Conservation (phyloP, 148 eudicot genomes). For the Limonium bicolor region DNA sequence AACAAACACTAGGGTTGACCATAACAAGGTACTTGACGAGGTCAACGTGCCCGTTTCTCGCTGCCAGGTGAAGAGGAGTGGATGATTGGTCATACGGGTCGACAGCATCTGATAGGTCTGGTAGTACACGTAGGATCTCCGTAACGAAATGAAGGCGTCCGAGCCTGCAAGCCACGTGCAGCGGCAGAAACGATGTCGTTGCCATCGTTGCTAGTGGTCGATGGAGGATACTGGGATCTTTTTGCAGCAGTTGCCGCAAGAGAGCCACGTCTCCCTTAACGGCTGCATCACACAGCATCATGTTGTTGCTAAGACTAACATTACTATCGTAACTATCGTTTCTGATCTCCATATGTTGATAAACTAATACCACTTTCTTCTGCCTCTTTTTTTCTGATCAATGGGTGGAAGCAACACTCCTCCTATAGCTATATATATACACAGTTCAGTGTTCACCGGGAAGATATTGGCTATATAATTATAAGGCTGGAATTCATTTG, state of each 20-base stretch:
- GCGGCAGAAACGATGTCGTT: too few species aligned
- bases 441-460: too few species aligned
- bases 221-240: conserved; percentile 22
- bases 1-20: conserved; percentile 10
- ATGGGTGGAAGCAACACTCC: too few species aligned
- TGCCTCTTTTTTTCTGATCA: too few species aligned
- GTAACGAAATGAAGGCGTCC: conserved; percentile 19
- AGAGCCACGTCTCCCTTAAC: conserved; percentile 3
- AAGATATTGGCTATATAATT: too few species aligned
- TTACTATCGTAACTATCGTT: too few species aligned
- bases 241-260: conserved; percentile 2
- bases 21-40: conserved; percentile 6
- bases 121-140: conserved; percentile 16
- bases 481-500: too few species aligned
- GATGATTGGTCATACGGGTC: conserved; percentile 15
- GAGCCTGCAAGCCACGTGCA: conserved; percentile 20
- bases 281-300: conserved; percentile 15
- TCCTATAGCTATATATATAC: too few species aligned
- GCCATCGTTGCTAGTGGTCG: conserved; percentile 2
- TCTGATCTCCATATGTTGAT: too few species aligned
- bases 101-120: conserved; percentile 19
- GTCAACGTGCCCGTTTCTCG: conserved; percentile 18
- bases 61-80: conserved; percentile 26
- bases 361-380: too few species aligned
- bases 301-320: too few species aligned